phyloP scores from a whole-genome alignment of 345 rosid genomes.

The Limnanthes douglasii region DNA sequence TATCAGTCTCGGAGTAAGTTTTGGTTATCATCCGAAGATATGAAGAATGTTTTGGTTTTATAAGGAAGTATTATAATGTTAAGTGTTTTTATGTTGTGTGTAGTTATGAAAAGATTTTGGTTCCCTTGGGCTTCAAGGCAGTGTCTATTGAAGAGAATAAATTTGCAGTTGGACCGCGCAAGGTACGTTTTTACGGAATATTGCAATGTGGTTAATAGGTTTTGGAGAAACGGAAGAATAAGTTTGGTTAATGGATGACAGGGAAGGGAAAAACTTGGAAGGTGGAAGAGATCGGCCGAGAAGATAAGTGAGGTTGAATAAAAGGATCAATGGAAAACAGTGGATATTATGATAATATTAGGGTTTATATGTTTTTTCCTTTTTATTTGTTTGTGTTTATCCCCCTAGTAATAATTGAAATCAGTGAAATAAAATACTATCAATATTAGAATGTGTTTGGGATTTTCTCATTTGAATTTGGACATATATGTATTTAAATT shows the following conservation, averaged over 20 bases:
- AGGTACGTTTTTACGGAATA: conserved; percentile 19
- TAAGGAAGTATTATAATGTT: neutral
- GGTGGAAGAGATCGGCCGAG: no score
- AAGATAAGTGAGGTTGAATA: no score
- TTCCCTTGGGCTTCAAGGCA: conserved; percentile 12
- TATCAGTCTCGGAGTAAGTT: conserved; percentile 25
- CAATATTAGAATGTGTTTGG: no score
- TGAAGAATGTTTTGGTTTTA: neutral
- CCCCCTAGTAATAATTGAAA: no score
- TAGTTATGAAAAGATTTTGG: conserved; percentile 9
- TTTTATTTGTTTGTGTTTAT: no score
- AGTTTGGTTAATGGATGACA: conserved; percentile 8
- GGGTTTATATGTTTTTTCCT: no score
- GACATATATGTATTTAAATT: no score
- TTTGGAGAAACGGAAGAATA: neutral
- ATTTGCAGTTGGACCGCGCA: conserved; percentile 25
- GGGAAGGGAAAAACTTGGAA: conserved; percentile 71
- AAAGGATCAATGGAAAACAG: no score
- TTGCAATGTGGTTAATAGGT: neutral
- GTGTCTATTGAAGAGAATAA: conserved; percentile 11
- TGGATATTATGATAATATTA: no score
- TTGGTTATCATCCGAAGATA: neutral
- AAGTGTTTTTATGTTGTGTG: neutral
- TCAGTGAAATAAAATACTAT: no score
- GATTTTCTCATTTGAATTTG: no score